Evolutionary conservation across 1,139 yeast genomes (phyloP).

Genomic region (Candida tetrigidarum): DNA sequence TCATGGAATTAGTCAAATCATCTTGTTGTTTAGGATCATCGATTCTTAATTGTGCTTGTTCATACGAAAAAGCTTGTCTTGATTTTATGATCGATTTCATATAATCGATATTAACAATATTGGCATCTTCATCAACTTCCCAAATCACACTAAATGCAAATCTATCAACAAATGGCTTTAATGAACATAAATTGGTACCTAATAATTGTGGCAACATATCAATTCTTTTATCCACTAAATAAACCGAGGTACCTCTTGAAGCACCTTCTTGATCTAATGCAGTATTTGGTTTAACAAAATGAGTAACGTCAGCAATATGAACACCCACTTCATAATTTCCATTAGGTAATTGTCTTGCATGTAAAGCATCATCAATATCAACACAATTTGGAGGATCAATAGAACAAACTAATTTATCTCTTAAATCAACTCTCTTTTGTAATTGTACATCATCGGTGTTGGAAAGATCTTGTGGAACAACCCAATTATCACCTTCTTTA

Average conservation of each 20-base stretch:
- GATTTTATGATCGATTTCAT: conserved; percentile 91
- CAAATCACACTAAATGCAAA: conserved; percentile 95
- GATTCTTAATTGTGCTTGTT: conserved; percentile 88
- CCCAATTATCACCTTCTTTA: conserved; percentile 91
- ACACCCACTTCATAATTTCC: conserved; percentile 98
- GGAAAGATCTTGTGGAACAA: conserved; percentile 65
- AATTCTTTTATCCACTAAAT: conserved; percentile 97
- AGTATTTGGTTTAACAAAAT: conserved; percentile 92
- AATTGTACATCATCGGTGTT: conserved; percentile 63
- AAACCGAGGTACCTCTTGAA: conserved; percentile 95
- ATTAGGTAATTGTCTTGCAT: conserved; percentile 81
- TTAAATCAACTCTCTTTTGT: conserved; percentile 74
- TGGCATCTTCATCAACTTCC: conserved; percentile 89
- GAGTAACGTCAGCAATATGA: conserved; percentile 98
- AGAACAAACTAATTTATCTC: conserved; percentile 90
- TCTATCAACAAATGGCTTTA: conserved; percentile 94
- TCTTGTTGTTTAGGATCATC: conserved; percentile 81
- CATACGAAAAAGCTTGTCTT: conserved; percentile 94
- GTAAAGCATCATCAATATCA: conserved; percentile 98
- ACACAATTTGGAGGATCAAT: conserved; percentile 99
- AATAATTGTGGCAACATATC: conserved; percentile 97
- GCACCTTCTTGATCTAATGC: conserved; percentile 97
- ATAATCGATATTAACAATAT: conserved; percentile 79
- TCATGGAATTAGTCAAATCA: conserved; percentile 88
- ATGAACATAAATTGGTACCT: conserved; percentile 95